Conservation (phyloP, 495 filamentous ascomycete genomes). For the Aspergillus bertholletiae region DNA sequence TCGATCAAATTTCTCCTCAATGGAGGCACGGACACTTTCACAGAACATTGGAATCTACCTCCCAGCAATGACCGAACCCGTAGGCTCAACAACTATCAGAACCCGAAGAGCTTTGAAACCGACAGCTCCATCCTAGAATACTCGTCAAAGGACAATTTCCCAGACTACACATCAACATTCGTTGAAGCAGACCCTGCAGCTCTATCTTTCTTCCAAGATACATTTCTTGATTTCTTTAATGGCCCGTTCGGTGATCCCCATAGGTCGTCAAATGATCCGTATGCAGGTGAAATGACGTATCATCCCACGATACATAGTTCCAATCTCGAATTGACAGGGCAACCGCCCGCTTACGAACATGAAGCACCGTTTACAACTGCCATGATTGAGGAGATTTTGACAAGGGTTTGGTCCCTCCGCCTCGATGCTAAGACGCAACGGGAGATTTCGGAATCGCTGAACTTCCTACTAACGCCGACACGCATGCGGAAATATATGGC, state of each 20-base stretch:
- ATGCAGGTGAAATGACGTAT: slow-evolving; percentile 17
- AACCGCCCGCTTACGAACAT: slow-evolving; percentile 25
- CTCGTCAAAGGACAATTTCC: slow-evolving; percentile 12
- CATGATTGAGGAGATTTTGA: slow-evolving; percentile 35
- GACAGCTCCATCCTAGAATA: slow-evolving; percentile 17
- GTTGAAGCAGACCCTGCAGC: slow-evolving; percentile 22
- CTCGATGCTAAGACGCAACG: slow-evolving; percentile 36
- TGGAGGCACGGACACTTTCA: slow-evolving; percentile 44
- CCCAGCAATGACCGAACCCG: slow-evolving; percentile 37
- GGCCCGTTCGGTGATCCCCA: slow-evolving; percentile 34
- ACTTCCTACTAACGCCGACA: slow-evolving; percentile 38
- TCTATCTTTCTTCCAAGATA: slow-evolving; percentile 37
- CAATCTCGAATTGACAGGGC: slow-evolving; percentile 11
- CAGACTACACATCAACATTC: slow-evolving; percentile 19
- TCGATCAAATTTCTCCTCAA: slow-evolving; percentile 49
- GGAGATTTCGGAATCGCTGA: slow-evolving; percentile 36
- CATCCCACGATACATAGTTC: slow-evolving; percentile 18
- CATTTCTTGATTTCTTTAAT: slow-evolving; percentile 41
- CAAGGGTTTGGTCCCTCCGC: slow-evolving; percentile 34
- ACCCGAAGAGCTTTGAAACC: slow-evolving; percentile 21
- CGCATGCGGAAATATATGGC: slow-evolving; percentile 38
- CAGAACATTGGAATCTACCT: slow-evolving; percentile 40
- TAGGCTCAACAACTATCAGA: slow-evolving; percentile 30
- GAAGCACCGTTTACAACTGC: slow-evolving; percentile 36
- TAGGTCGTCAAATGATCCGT: slow-evolving; percentile 24